phyloP scores from a whole-genome alignment of 495 filamentous ascomycete genomes.

The Penicillium egyptiacum region DNA sequence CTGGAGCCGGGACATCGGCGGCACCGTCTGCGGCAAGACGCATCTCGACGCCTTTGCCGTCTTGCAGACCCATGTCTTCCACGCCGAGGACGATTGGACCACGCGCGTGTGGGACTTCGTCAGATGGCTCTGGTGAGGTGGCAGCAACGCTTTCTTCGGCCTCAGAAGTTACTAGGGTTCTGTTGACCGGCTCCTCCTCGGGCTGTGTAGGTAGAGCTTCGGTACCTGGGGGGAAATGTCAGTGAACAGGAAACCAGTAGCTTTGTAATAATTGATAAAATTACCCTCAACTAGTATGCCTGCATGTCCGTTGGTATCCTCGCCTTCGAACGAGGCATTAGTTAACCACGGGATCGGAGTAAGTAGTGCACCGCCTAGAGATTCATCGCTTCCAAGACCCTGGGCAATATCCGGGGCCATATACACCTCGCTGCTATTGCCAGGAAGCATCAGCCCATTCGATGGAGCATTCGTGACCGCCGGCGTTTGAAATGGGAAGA shows the following conservation, averaged over 20 bases:
- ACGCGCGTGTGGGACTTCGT: conserved; percentile 73
- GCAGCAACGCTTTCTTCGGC: conserved; percentile 31
- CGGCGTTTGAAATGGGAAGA: conserved; percentile 76
- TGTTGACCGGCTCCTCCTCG: conserved; percentile 15
- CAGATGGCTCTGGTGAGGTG: conserved; percentile 32
- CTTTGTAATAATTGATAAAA: conserved; percentile 50
- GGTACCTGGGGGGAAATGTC: conserved; percentile 8
- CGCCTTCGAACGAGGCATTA: conserved; percentile 38
- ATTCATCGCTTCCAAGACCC: conserved; percentile 76
- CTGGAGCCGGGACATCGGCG: conserved; percentile 14
- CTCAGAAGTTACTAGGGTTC: conserved; percentile 21
- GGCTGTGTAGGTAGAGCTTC: conserved; percentile 23
- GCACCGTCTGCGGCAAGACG: conserved; percentile 26
- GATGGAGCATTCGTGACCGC: conserved; percentile 46
- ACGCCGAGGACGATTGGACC: conserved; percentile 81
- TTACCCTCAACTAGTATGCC: conserved; percentile 28
- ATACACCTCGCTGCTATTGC: conserved; percentile 30
- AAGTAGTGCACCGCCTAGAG: conserved; percentile 83
- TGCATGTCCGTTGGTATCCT: conserved; percentile 22
- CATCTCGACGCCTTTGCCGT: conserved; percentile 50
- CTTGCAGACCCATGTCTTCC: conserved; percentile 83
- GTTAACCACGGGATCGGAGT: conserved; percentile 91
- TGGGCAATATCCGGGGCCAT: conserved; percentile 31
- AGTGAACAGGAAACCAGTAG: conserved; percentile 7
- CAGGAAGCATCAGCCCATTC: conserved; percentile 43